Percentiles rank a stretch among this genome's conserved stretches.
phyloP scores from a whole-genome alignment of 2,329 filamentous ascomycete species.

The Penicillium sp. region DNA sequence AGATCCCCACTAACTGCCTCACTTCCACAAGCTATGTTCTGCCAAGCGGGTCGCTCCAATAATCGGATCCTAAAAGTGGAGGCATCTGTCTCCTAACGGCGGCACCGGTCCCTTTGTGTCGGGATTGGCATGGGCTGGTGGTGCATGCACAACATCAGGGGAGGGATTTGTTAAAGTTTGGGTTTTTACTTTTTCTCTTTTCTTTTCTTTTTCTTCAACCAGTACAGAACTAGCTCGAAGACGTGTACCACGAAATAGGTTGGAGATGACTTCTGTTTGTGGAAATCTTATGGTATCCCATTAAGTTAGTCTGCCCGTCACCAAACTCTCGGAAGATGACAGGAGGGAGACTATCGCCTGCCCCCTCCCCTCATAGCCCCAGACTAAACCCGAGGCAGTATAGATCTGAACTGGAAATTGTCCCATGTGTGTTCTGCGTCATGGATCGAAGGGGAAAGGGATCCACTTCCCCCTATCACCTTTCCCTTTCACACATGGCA shows the following conservation, averaged over 20 bases:
- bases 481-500: conserved; percentile 3
- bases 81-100: conserved; percentile 17
- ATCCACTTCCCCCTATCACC: conserved; percentile 8
- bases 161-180: conserved; percentile 6
- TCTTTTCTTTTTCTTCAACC: no score
- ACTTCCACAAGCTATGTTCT: neutral
- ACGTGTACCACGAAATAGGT: neutral
- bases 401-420: conserved; percentile 6
- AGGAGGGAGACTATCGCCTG: conserved; percentile 11
- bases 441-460: conserved; percentile 5
- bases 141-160: conserved; percentile 23
- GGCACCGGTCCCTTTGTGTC: conserved; percentile 14
- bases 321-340: conserved; percentile 23
- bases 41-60: conserved; percentile 2
- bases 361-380: conserved; percentile 3
- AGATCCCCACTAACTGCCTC: conserved; percentile 1
- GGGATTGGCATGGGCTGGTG: conserved; percentile 14
- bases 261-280: neutral
- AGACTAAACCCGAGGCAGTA: conserved; percentile 15
- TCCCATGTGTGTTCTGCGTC: conserved; percentile 11
- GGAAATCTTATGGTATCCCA: conserved; percentile 1
- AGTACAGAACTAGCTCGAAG: neutral
- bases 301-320: conserved; percentile 11
- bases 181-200: no score
- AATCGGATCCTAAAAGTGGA: conserved; percentile 5